phyloP scores from a whole-genome alignment of 768 basidiomycete species.

The Pilatotrama ljubarskyi region DNA sequence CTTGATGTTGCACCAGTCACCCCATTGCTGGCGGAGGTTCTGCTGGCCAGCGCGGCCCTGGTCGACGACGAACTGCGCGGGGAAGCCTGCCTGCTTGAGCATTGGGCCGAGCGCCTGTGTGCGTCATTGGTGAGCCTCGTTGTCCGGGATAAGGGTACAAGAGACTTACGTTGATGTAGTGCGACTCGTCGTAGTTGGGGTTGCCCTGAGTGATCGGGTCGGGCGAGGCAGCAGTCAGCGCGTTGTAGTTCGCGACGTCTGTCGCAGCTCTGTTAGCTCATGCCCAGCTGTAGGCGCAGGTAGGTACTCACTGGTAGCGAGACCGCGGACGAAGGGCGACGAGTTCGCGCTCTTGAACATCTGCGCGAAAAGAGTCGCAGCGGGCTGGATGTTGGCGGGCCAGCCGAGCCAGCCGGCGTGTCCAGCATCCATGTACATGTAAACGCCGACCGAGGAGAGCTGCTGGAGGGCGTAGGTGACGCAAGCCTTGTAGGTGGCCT shows the following conservation, averaged over 20 bases:
- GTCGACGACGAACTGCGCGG: conserved; percentile 65
- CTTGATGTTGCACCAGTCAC: conserved; percentile 68
- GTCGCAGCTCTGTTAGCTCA: neutral
- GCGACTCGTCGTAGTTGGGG: conserved; percentile 60
- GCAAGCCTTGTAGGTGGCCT: conserved; percentile 51
- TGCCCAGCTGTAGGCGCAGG: neutral
- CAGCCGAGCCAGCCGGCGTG: conserved; percentile 70
- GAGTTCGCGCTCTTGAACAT: conserved; percentile 53
- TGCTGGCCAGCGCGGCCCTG: conserved; percentile 65
- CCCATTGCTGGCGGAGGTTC: conserved; percentile 60
- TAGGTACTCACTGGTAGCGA: conserved; percentile 48
- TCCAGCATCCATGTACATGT: conserved; percentile 63
- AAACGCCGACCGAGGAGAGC: conserved; percentile 55
- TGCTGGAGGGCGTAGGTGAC: conserved; percentile 58
- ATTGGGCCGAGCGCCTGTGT: conserved; percentile 49
- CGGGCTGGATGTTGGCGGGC: conserved; percentile 61
- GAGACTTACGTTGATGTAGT: conserved; percentile 51
- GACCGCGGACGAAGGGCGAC: conserved; percentile 58
- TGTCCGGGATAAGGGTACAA: neutral
- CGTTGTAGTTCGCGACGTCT: conserved; percentile 38
- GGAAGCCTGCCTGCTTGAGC: conserved; percentile 47
- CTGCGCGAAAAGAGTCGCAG: conserved; percentile 53
- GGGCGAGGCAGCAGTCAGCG: conserved; percentile 45
- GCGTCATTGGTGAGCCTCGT: neutral
- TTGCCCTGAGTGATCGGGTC: conserved; percentile 64